Evolutionary conservation across 2,329 filamentous ascomycete species (phyloP), one percentile per base, ranked within the genome.

Genomic region (Daldinia eschscholtzii): DNA sequence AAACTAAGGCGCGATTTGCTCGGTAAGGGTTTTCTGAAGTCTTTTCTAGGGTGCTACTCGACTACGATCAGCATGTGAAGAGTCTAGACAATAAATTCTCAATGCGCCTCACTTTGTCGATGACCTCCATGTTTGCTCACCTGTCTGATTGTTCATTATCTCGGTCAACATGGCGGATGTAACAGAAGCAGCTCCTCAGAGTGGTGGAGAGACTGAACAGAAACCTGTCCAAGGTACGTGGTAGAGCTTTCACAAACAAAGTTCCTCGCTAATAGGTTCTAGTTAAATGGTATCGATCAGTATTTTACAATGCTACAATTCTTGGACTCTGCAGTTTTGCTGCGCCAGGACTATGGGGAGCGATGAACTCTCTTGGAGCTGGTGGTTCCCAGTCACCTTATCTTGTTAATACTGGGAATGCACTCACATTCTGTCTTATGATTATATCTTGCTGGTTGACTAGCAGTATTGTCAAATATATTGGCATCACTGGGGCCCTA

Each of bases 311-410:
- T 80, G 89, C 91, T 58, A 86, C 89, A 35, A 87, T 93, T 42
- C 85, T 93, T 1, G 91, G 91, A 0, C 78, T 93, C 9, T 92
- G 89, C 79, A 92, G 91, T 75, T 87, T 93, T 68, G 83, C 89
- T 1, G 90, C 91, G 0, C 91, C 91, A 0, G 91, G 91, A 0
- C 90, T 93, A 68, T 93, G 91, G 91, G 86, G 84, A 12, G 90
- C 89, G 6, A 91, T 93, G 90, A 93, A 92, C 80, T 89, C 86
- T 0, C 84, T 93, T 0, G 91, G 91, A 9, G 91, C 89, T 1
- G 91, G 91, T 56, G 91, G 91, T 2, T 84, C 87, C 33, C 84
- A 89, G 70, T 84, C 85, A 7, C 91, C 91, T 0, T 85, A 89
- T 73, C 83, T 93, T 1, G 88, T 93, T 57, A 93, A 92, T 73